Evolutionary conservation across 768 basidiomycete genomes (phyloP).

Genomic region (Suillus bovinus): DNA sequence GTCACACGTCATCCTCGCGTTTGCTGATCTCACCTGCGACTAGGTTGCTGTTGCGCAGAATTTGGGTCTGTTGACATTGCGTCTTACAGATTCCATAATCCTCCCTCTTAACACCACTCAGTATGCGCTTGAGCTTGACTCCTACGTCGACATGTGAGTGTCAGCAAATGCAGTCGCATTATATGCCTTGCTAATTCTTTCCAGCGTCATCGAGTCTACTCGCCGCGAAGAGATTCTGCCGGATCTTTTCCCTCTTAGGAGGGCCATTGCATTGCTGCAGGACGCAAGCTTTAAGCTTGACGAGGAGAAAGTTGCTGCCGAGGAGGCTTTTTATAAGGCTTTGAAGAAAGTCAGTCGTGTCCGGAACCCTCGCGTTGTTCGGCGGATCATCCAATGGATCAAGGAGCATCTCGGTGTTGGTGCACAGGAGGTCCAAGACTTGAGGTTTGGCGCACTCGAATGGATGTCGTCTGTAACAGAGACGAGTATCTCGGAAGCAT

Average conservation of each 20-base stretch:
- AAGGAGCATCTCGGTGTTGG: constrained; percentile 20
- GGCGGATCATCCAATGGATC: constrained; percentile 27
- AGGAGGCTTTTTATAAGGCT: constrained; percentile 49
- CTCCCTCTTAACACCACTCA: constrained; percentile 79
- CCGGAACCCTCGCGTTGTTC: not conserved
- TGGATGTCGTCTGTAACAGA: constrained; percentile 6
- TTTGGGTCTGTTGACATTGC: constrained; percentile 62
- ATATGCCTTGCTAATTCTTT: constrained; percentile 17
- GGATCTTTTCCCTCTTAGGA: constrained; percentile 45
- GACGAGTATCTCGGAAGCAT: not conserved
- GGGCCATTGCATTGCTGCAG: constrained; percentile 49
- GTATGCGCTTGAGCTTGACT: constrained; percentile 64
- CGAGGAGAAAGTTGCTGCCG: constrained; percentile 55
- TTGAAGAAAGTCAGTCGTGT: constrained; percentile 31
- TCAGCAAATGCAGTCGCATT: constrained; percentile 20
- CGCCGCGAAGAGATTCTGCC: constrained; percentile 17
- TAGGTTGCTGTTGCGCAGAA: constrained; percentile 69
- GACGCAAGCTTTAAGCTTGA: constrained; percentile 56
- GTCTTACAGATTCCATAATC: constrained; percentile 61
- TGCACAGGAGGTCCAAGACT: not conserved
- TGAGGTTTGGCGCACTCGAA: constrained; percentile 10
- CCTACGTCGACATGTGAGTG: constrained; percentile 60
- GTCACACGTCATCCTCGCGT: not conserved
- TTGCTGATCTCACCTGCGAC: not conserved
- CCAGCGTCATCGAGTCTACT: constrained; percentile 53